Percentiles rank a stretch among this genome's conserved stretches.
These are phyloP conservation scores for Alternaria ethzedia DNA, from an alignment of 2,329 filamentous ascomycete genomes.

Conservation along the genomic window DNA sequence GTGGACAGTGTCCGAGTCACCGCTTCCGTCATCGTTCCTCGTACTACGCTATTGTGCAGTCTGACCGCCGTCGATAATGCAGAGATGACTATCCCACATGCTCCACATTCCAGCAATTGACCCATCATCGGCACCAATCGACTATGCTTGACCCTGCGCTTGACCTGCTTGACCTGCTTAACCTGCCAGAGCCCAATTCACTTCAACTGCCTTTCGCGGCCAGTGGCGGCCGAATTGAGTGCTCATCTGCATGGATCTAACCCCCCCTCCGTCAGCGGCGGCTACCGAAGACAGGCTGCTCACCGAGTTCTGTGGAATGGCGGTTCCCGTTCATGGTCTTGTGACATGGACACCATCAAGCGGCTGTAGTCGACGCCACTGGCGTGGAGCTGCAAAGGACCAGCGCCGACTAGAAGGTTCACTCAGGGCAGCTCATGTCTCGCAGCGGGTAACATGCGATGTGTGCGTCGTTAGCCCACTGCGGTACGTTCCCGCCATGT, in stretches of 20 bases:
- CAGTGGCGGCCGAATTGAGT: constrained; percentile 14
- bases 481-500: constrained; percentile 25
- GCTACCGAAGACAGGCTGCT: constrained; percentile 23
- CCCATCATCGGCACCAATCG: constrained; percentile 13
- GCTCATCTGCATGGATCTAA: constrained; percentile 20
- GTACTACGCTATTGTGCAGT: constrained; percentile 14
- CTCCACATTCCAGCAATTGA: constrained; percentile 35
- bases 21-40: constrained; percentile 28
- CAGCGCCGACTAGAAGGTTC: constrained; percentile 21
- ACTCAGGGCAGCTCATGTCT: constrained; percentile 38
- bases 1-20: constrained; percentile 18
- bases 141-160: constrained; percentile 2
- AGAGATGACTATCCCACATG: constrained; percentile 30
- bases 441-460: constrained; percentile 36
- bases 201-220: constrained; percentile 21
- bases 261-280: constrained; percentile 13
- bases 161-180: constrained; percentile 20
- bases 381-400: constrained; percentile 39
- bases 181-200: constrained; percentile 28
- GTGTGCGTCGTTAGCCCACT: constrained; percentile 24
- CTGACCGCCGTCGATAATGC: constrained; percentile 33
- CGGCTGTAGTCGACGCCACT: constrained; percentile 29
- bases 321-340: constrained; percentile 30
- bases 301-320: constrained; percentile 29
- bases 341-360: constrained; percentile 35